These are phyloP conservation scores for Loxodes magnus DNA, from an alignment of 73 alveolate genomes.

Conservation along the genomic window DNA sequence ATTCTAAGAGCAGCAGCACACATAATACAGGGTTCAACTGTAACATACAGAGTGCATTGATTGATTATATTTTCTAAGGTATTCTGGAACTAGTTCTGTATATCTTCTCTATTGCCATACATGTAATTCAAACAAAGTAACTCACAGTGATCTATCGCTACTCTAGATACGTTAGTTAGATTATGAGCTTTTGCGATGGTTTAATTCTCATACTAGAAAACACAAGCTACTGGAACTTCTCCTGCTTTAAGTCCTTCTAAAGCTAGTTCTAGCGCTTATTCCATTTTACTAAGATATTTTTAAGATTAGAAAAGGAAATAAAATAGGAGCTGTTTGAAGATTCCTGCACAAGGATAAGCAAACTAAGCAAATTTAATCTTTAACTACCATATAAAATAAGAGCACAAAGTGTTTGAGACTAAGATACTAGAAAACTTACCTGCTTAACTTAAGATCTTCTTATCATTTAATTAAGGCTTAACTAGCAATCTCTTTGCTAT, in stretches of 20 bases:
- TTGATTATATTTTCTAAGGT: slow-evolving; percentile 29
- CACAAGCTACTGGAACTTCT: slow-evolving; percentile 95
- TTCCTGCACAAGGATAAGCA: too few species aligned
- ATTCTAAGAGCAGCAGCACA: slow-evolving; percentile 78
- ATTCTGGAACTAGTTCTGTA: slow-evolving; percentile 15
- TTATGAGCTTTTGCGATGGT: slow-evolving; percentile 68
- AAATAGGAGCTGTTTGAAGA: too few species aligned
- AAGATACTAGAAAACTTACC: too few species aligned
- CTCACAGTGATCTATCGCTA: slow-evolving; percentile 91
- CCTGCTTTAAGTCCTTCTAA: slow-evolving; percentile 36
- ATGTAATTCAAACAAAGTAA: slow-evolving; percentile 59
- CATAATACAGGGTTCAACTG: slow-evolving; percentile 94
- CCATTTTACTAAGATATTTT: too few species aligned
- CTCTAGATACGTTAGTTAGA: slow-evolving; percentile 63
- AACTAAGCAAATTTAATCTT: too few species aligned
- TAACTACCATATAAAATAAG: too few species aligned
- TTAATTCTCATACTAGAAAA: slow-evolving; percentile 44
- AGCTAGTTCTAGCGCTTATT: slow-evolving; percentile 26
- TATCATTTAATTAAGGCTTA: too few species aligned
- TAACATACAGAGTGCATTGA: slow-evolving; percentile 70
- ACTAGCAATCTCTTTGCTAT: too few species aligned
- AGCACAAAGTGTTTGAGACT: too few species aligned
- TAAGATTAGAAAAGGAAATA: too few species aligned
- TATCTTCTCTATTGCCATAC: slow-evolving; percentile 15
- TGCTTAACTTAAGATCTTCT: too few species aligned